Evolutionary conservation across 1,139 yeast species (phyloP).

Genomic region (Geotrichum reessii): DNA sequence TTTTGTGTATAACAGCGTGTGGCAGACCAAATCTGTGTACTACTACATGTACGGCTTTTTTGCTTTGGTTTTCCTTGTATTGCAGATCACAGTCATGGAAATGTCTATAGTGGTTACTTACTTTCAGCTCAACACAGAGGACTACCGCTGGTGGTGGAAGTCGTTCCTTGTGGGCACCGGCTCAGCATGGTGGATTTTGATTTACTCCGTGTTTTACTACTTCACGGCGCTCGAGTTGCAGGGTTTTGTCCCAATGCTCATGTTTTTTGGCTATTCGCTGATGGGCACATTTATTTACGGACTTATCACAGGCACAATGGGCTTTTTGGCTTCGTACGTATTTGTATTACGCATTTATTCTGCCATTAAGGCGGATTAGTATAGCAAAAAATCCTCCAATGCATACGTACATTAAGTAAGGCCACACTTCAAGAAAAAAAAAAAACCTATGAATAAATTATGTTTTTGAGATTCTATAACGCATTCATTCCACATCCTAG

Average conservation of each 20-base stretch:
- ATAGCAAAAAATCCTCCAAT: not conserved
- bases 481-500: not conserved
- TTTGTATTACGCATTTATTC: slow-evolving; percentile 57
- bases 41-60: slow-evolving; percentile 78
- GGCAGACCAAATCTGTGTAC: slow-evolving; percentile 75
- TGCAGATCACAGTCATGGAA: slow-evolving; percentile 61
- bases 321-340: slow-evolving; percentile 56
- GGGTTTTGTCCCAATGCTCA: slow-evolving; percentile 63
- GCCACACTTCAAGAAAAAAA: not conserved
- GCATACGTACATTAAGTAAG: not conserved
- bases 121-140: slow-evolving; percentile 54
- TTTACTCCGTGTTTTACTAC: slow-evolving; percentile 65
- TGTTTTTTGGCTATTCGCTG: slow-evolving; percentile 68
- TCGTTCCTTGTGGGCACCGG: slow-evolving; percentile 69
- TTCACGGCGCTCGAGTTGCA: slow-evolving; percentile 31
- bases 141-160: slow-evolving; percentile 81
- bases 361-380: slow-evolving; percentile 52
- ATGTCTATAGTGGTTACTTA: slow-evolving; percentile 70
- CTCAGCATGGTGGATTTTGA: slow-evolving; percentile 62
- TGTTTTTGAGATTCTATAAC: not conserved
- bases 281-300: slow-evolving; percentile 61
- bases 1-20: slow-evolving; percentile 67
- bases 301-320: slow-evolving; percentile 70
- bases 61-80: slow-evolving; percentile 53
- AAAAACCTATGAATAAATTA: not conserved